Evolutionary conservation across 148 eudicot genomes (phyloP).

Genomic region (Heliosperma pusillum): DNA sequence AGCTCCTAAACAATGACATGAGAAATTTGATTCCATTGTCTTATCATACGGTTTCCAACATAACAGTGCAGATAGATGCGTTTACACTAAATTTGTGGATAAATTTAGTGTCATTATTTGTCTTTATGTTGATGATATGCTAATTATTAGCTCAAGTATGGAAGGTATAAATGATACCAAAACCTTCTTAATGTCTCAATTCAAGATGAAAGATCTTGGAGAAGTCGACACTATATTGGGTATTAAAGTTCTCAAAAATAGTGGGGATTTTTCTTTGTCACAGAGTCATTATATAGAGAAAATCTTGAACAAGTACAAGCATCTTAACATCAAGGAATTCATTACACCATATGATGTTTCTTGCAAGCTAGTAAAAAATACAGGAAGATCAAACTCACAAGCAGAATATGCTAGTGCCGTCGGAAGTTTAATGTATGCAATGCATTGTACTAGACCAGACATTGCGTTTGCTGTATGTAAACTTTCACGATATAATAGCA

Average conservation of each 20-base stretch:
- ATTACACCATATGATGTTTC: background rate
- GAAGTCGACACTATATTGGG: conserved; percentile 4
- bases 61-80: too few relatives aligned
- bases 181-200: background rate
- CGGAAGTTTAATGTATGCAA: conserved; percentile 8
- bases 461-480: conserved; percentile 11
- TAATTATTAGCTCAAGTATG: too few relatives aligned
- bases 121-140: too few relatives aligned
- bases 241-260: background rate
- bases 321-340: background rate
- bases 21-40: too few relatives aligned
- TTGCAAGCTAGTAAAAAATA: background rate
- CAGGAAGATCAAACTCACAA: background rate
- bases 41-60: too few relatives aligned
- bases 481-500: background rate
- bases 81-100: too few relatives aligned
- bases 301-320: too few relatives aligned
- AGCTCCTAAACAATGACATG: too few relatives aligned
- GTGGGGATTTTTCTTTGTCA: too few relatives aligned
- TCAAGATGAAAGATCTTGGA: background rate
- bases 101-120: too few relatives aligned
- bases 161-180: background rate
- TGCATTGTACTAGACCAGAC: background rate
- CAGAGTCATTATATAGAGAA: too few relatives aligned
- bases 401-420: background rate